Conservation (phyloP, 768 basidiomycete genomes). For the Lactarius akahatsu region DNA sequence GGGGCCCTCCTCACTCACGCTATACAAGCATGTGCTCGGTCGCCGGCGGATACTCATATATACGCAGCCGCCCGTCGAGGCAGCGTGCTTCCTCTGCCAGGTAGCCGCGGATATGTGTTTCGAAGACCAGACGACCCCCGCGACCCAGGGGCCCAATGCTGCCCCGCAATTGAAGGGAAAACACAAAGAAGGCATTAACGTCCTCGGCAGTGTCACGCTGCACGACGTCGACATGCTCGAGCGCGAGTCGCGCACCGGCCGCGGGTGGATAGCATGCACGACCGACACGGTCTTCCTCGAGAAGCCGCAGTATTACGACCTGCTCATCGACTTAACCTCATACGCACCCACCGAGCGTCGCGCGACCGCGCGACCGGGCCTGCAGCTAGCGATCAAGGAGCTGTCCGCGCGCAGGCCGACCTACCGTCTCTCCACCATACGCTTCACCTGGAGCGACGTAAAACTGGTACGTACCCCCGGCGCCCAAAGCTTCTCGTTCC, state of each 20-base stretch:
- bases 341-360: too few relatives aligned
- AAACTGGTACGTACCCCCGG: too few relatives aligned
- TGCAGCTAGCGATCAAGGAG: too few relatives aligned
- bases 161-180: too few relatives aligned
- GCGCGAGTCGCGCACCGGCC: conserved; percentile 54
- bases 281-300: conserved; percentile 86
- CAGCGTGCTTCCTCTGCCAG: conserved; percentile 67
- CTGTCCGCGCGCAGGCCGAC: too few relatives aligned
- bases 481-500: too few relatives aligned
- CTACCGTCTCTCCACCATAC: too few relatives aligned
- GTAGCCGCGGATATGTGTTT: conserved; percentile 64
- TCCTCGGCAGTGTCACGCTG: conserved; percentile 79
- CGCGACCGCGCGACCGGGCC: too few relatives aligned
- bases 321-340: too few relatives aligned
- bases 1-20: conserved; percentile 74
- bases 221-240: conserved; percentile 65
- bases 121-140: conserved; percentile 35
- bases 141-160: neutral
- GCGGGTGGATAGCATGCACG: conserved; percentile 88
- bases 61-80: conserved; percentile 76
- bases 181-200: conserved; percentile 54
- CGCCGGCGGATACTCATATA: conserved; percentile 79
- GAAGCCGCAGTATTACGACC: conserved; percentile 56
- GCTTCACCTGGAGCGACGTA: too few relatives aligned
- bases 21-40: conserved; percentile 78